Evolutionary conservation across 352 stramenopile genomes (phyloP), one percentile per base, ranked within the genome.

Genomic region (Thraustotheca clavata): DNA sequence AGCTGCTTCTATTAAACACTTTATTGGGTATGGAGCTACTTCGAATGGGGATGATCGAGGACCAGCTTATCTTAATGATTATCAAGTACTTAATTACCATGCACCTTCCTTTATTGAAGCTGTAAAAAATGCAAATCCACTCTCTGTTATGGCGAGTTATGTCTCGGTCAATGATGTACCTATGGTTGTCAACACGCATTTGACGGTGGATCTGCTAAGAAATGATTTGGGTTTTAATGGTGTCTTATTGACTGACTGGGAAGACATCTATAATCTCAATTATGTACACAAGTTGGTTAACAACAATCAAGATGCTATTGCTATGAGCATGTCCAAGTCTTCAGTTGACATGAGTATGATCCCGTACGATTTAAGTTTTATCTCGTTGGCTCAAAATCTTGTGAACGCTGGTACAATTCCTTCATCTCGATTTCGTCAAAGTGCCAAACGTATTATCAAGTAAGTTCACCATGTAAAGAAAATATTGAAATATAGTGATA

Each of bases 81-180:
- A 80, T 59, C 77, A 92, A 32, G 47, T 94, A 50, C 76, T 92
- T 60, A 94, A 94, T 54, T 82, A 87, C 67, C 95, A 95, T 47
- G 79, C 84, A 2, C 87, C 85, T 22, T 75, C 87, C 0, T 97
- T 95, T 60, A 60, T 89, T n/a, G 81, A 85, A 1, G 87, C 86
- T 12, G 83, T 95, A 22, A 74, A 84, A 31, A 33, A 38, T 22
- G 83, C 92, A 6, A 84, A 82, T 4, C 81, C 79, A 3, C 75
- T 94, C 60, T 90, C 90, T 0, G 80, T 91, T 1, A 98, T 98
- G 94, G 91, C 97, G 71, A 95, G 69, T 49, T 98, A 98, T 76
- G 92, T 89, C 50, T 92, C 95, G 59, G 62, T 96, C 49, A 96
- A 96, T 52, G 89, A 89, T 6, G 76, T 97, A n/a, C 94, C 94